A percentile compares a stretch with the other conserved stretches of the same genome.
Evolutionary conservation across 2,329 filamentous ascomycete species (phyloP).

Genomic region (Hyphodiscus sp.): DNA sequence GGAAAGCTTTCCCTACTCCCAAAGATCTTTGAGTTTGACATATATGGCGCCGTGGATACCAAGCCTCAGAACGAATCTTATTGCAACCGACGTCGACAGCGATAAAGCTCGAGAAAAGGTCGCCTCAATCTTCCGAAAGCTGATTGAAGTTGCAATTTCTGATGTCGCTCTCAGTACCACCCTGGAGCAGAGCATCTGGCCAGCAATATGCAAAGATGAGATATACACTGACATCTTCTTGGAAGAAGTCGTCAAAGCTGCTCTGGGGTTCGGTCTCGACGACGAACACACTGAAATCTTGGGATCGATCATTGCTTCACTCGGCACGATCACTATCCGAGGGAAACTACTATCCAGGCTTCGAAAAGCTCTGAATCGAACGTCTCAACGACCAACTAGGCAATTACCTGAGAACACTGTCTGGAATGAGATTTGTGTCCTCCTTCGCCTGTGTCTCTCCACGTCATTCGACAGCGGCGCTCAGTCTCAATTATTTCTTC

Average conservation of each 20-base stretch:
- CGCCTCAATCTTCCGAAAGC: slow-evolving; percentile 55
- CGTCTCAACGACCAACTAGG: slow-evolving; percentile 59
- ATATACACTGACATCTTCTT: slow-evolving; percentile 59
- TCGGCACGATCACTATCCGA: slow-evolving; percentile 58
- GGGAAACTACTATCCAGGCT: slow-evolving; percentile 60
- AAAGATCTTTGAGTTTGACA: slow-evolving; percentile 58
- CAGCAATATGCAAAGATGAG: slow-evolving; percentile 57
- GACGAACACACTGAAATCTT: slow-evolving; percentile 55
- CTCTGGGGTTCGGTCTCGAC: slow-evolving; percentile 50
- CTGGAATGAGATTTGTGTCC: slow-evolving; percentile 62
- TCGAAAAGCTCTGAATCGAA: slow-evolving; percentile 60
- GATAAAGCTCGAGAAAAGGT: slow-evolving; percentile 63
- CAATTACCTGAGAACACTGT: slow-evolving; percentile 60
- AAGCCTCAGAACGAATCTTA: slow-evolving; percentile 51
- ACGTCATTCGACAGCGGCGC: slow-evolving; percentile 62
- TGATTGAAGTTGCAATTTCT: slow-evolving; percentile 58
- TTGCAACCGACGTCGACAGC: slow-evolving; percentile 53
- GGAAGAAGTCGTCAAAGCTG: slow-evolving; percentile 60
- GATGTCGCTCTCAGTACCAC: slow-evolving; percentile 53
- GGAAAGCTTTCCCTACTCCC: slow-evolving; percentile 62
- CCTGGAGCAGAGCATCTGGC: slow-evolving; percentile 62
- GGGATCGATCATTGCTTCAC: slow-evolving; percentile 55
- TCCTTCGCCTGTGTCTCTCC: slow-evolving; percentile 59
- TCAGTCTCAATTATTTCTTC: slow-evolving; percentile 61
- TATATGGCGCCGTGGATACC: slow-evolving; percentile 67